Conservation (phyloP, 306 rosid species). For the Arachis hypogaea region DNA sequence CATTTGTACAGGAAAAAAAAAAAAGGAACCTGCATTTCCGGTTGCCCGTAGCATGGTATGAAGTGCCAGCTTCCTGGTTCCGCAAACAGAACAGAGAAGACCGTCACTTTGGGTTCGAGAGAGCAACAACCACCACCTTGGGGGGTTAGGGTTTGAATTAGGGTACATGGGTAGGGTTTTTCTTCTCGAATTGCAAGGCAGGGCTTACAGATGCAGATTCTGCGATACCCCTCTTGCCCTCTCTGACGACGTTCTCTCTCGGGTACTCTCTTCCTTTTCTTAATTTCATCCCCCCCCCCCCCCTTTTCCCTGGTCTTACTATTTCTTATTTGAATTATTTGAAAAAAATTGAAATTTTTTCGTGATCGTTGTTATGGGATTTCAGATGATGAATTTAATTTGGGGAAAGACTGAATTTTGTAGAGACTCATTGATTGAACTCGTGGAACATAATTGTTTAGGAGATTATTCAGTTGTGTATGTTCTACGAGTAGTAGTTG, state of each 20-base stretch:
- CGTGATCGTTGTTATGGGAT: neutral
- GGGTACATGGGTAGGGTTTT: conserved; percentile 75
- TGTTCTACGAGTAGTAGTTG: neutral
- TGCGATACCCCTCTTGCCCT: conserved; percentile 69
- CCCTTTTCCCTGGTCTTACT: neutral
- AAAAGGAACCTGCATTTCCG: neutral
- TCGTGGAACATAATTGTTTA: neutral
- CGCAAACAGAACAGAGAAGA: neutral
- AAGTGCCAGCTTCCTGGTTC: neutral
- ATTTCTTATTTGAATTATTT: neutral
- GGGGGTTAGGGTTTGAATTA: neutral
- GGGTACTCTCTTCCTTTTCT: conserved; percentile 46
- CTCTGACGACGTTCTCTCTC: conserved; percentile 66
- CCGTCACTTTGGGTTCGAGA: neutral
- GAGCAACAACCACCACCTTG: neutral
- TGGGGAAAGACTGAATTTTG: neutral
- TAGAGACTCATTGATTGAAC: neutral
- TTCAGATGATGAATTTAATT: conserved; percentile 14
- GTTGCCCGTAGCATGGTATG: neutral
- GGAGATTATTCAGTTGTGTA: neutral
- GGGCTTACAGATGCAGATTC: conserved; percentile 61
- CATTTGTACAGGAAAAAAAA: too few species aligned
- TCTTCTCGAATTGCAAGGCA: conserved; percentile 78
- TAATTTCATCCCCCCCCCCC: too few species aligned
- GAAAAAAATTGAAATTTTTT: neutral